Percentiles rank a stretch among this genome's conserved stretches.
phyloP scores from a whole-genome alignment of 805 yeast genomes.

The Kuraishia hungarica region DNA sequence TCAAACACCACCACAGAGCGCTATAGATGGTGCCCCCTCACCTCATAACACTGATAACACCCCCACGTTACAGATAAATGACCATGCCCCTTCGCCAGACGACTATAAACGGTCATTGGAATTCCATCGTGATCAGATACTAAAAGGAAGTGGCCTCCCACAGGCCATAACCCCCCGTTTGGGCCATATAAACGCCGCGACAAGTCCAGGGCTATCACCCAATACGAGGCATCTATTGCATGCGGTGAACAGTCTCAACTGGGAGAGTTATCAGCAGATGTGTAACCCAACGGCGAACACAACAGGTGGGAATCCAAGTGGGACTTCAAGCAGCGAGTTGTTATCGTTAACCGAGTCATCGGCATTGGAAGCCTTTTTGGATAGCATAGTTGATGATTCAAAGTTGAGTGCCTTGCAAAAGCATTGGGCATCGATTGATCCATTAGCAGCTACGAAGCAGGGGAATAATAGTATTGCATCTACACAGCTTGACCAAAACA shows the following conservation, averaged over 20 bases:
- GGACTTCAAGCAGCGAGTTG: constrained; percentile 16
- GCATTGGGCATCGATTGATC: constrained; percentile 25
- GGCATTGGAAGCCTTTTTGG: constrained; percentile 25
- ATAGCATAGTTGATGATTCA: constrained; percentile 25
- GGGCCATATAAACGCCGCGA: neutral
- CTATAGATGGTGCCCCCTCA: neutral
- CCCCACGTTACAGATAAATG: too few relatives aligned
- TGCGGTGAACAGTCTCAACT: constrained; percentile 18
- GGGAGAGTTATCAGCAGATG: constrained; percentile 4
- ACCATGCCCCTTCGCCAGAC: constrained; percentile 1
- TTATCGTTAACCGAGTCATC: constrained; percentile 24
- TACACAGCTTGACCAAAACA: too few relatives aligned
- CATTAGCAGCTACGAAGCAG: constrained; percentile 6
- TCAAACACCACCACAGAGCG: neutral
- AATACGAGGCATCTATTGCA: constrained; percentile 20
- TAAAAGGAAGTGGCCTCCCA: neutral
- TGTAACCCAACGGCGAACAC: neutral
- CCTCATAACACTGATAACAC: too few relatives aligned
- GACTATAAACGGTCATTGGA: constrained; percentile 1
- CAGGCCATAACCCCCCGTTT: neutral
- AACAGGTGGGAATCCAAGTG: too few relatives aligned
- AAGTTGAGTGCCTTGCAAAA: constrained; percentile 17
- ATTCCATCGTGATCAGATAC: constrained; percentile 4
- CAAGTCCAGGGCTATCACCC: constrained; percentile 19
- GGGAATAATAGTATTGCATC: too few relatives aligned